Base-by-base conservation (phyloP, 2,329 filamentous ascomycete species). In the Stagonosporopsis cucurbitacearum region DNA sequence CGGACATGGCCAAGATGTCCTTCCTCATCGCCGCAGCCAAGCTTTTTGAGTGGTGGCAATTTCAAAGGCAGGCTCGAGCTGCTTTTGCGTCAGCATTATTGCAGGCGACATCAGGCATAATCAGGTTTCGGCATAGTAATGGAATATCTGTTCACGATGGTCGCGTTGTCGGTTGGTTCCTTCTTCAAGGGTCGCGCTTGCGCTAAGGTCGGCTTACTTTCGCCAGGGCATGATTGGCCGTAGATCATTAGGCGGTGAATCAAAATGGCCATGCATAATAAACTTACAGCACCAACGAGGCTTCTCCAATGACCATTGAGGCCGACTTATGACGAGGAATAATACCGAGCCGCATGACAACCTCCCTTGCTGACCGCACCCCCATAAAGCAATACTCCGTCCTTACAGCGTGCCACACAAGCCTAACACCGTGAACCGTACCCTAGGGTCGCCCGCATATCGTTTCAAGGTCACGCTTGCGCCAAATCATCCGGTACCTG, bases 161-260 rank as follows among this genome's bases (percentile, higher is more conserved):
- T 43, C 55, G 30, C 45, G 48, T 43, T 50, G 45, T 53, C 54
- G 45, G 54, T 48, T 54, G 33, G 30, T 36, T 42, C 19, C 46
- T 42, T 23, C 28, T 22, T 22, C 32, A 19, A 46, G 53, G 39
- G 43, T 43, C 17, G 44, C 23, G 44, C 36, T n/a, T 23, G 49
- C 58, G 63, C 63, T 62, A 67, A 55, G 49, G 36, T 41, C 44
- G 37, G 66, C 63, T 68, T 67, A 68, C 51, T 66, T 67, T 68
- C 58, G 52, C 57, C 54, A 33, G 22, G 28, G 13, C 28, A 19
- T 54, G 50, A 68, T 68, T 68, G 66, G 65, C 64, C 53, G 36
- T 48, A 23, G 9, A n/a, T 40, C 19, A 59, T 32, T 47, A 51
- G 43, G 53, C 53, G 53, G 53, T 56, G 53, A 56, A 56, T 51